phyloP scores from a whole-genome alignment of 805 yeast genomes.

The Teunomyces pallodes region DNA sequence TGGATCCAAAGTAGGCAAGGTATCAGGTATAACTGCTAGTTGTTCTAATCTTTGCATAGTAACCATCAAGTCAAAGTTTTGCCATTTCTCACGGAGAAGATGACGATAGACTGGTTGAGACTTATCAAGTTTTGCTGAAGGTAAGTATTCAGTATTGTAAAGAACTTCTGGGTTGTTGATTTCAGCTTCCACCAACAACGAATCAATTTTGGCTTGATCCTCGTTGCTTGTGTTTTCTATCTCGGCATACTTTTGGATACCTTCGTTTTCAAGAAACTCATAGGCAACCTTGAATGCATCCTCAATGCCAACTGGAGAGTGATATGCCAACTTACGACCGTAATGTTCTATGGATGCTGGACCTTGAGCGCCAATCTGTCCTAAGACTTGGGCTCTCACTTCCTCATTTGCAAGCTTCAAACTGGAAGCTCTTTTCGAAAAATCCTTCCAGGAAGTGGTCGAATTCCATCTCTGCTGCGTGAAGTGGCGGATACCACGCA shows the following conservation, averaged over 20 bases:
- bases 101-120: slow-evolving; percentile 78
- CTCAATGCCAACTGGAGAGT: slow-evolving; percentile 65
- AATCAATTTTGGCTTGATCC: slow-evolving; percentile 13
- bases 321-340: slow-evolving; percentile 50
- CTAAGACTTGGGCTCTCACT: slow-evolving; percentile 22
- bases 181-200: slow-evolving; percentile 61
- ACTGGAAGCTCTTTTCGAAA: slow-evolving; percentile 25
- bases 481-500: neutral
- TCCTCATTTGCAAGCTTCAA: slow-evolving; percentile 22
- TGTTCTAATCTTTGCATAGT: slow-evolving; percentile 91
- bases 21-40: slow-evolving; percentile 84
- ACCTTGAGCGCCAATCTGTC: slow-evolving; percentile 34
- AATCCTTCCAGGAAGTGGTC: slow-evolving; percentile 33
- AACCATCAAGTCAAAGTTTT: slow-evolving; percentile 63
- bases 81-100: slow-evolving; percentile 70
- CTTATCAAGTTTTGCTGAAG: slow-evolving; percentile 55
- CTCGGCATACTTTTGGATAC: slow-evolving; percentile 34
- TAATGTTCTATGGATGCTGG: slow-evolving; percentile 51
- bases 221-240: slow-evolving; percentile 10
- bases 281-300: slow-evolving; percentile 73
- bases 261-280: slow-evolving; percentile 52
- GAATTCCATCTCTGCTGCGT: neutral
- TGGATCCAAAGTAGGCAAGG: slow-evolving; percentile 86
- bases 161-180: slow-evolving; percentile 79
- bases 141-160: slow-evolving; percentile 54